phyloP scores from a whole-genome alignment of 2,329 filamentous ascomycete genomes.

The Cercospora sesami region DNA sequence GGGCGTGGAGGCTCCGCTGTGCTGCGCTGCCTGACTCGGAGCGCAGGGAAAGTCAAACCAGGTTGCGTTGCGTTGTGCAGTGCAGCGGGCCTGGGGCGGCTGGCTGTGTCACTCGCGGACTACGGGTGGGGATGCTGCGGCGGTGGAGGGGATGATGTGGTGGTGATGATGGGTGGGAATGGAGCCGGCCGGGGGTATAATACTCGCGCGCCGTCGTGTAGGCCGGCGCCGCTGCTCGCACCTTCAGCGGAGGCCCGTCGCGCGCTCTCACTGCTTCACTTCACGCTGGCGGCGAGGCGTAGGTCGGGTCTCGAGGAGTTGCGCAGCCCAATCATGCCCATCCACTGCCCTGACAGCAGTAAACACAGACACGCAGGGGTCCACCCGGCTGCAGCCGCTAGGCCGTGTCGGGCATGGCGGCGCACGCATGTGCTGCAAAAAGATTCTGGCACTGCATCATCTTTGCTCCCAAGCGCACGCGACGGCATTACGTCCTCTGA shows the following conservation, averaged over 20 bases:
- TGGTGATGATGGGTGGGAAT: not conserved
- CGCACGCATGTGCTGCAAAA: constrained; percentile 7
- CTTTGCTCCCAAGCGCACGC: constrained; percentile 20
- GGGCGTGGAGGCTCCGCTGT: constrained; percentile 1
- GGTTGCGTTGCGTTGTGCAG: not conserved
- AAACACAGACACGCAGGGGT: not conserved
- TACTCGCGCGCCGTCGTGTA: not conserved
- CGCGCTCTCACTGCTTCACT: not conserved
- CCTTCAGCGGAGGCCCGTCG: not conserved
- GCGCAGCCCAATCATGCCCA: constrained; percentile 1
- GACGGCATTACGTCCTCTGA: constrained; percentile 27
- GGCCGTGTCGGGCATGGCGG: not conserved
- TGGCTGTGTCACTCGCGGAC: constrained; percentile 16
- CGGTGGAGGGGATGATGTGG: not conserved
- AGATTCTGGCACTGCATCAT: not conserved
- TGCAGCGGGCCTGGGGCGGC: not conserved
- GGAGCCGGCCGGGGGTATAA: not conserved
- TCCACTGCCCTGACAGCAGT: not conserved
- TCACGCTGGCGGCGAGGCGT: not conserved
- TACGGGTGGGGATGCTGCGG: constrained; percentile 26
- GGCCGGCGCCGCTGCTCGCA: not conserved
- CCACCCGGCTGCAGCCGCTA: not conserved
- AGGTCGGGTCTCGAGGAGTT: not conserved
- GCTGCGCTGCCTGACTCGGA: constrained; percentile 2
- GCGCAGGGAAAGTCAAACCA: not conserved